A percentile compares a stretch with the other conserved stretches of the same genome.
Evolutionary conservation across 2,329 filamentous ascomycete genomes (phyloP).

Genomic region (Volutella citrinella): DNA sequence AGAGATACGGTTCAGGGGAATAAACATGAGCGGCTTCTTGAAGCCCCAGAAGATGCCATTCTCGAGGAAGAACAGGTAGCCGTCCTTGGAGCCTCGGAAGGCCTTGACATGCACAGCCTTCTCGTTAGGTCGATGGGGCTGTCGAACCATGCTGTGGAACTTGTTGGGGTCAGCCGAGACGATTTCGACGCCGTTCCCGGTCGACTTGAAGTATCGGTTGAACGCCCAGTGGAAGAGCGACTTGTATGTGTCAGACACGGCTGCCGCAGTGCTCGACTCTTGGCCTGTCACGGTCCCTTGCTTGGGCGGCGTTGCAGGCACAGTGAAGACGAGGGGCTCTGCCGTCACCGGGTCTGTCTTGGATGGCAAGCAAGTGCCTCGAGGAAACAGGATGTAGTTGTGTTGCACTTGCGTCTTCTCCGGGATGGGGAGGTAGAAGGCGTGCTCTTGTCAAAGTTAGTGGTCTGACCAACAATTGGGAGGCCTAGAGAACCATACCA

Average conservation of each 20-base stretch:
- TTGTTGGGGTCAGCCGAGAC: slow-evolving; percentile 51
- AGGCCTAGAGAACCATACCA: too few species aligned
- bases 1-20: slow-evolving; percentile 58
- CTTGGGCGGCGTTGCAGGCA: slow-evolving; percentile 59
- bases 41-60: slow-evolving; percentile 68
- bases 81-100: slow-evolving; percentile 67
- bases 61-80: slow-evolving; percentile 64
- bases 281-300: slow-evolving; percentile 53
- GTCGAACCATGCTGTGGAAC: slow-evolving; percentile 55
- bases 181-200: slow-evolving; percentile 47
- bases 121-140: slow-evolving; percentile 58
- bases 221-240: slow-evolving; percentile 61
- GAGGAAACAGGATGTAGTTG: slow-evolving; percentile 64
- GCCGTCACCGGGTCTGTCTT: slow-evolving; percentile 40
- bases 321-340: slow-evolving; percentile 64
- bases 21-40: slow-evolving; percentile 66
- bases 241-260: slow-evolving; percentile 58
- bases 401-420: slow-evolving; percentile 64
- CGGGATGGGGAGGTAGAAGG: slow-evolving; percentile 62
- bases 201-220: slow-evolving; percentile 47
- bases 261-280: slow-evolving; percentile 45
- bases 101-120: slow-evolving; percentile 64
- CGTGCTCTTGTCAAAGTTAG: slow-evolving; percentile 45
- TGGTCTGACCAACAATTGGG: too few species aligned
- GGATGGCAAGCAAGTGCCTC: slow-evolving; percentile 49